Evolutionary conservation across 139 green algal species (phyloP).

Genomic region (Auxenochlorella pyrenoidosa): DNA sequence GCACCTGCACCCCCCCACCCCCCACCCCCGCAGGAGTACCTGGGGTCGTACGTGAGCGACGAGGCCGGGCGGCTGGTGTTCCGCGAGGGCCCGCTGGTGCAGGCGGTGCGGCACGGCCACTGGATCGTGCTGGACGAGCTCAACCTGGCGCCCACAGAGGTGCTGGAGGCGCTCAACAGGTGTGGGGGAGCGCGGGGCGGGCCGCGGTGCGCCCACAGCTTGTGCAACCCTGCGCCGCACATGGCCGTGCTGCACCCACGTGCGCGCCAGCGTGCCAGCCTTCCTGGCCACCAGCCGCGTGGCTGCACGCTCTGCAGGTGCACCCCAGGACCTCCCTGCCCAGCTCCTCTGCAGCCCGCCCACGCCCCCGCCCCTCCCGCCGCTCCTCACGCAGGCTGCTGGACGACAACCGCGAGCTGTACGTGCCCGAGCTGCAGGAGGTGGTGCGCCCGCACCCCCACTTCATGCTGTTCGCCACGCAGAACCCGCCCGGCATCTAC

Average conservation of each 20-base stretch:
- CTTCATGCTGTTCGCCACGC: constrained; percentile 99
- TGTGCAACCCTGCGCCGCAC: no score
- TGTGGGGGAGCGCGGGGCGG: not conserved
- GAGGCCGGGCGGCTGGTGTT: constrained; percentile 82
- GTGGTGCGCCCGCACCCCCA: constrained; percentile 93
- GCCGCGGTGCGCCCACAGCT: no score
- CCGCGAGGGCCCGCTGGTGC: constrained; percentile 93
- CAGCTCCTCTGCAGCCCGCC: not conserved
- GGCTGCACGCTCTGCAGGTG: not conserved
- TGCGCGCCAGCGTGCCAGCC: no score
- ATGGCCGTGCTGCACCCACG: no score
- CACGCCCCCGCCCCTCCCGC: not conserved
- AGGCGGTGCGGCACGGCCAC: constrained; percentile 86
- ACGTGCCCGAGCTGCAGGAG: constrained; percentile 96
- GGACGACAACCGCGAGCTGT: constrained; percentile 99
- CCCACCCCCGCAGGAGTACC: constrained; percentile 88
- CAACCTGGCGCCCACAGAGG: constrained; percentile 95
- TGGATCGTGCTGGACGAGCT: constrained; percentile 99
- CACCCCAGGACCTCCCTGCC: not conserved
- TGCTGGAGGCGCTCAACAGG: constrained; percentile 98
- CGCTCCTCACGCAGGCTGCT: constrained; percentile 78
- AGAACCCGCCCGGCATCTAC: constrained; percentile 94
- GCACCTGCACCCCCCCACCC: not conserved
- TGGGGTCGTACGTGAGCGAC: constrained; percentile 91
- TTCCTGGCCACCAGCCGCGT: no score